Conservation (phyloP, 1,284 basidiomycete genomes). For the Cryptococcus floricola region DNA sequence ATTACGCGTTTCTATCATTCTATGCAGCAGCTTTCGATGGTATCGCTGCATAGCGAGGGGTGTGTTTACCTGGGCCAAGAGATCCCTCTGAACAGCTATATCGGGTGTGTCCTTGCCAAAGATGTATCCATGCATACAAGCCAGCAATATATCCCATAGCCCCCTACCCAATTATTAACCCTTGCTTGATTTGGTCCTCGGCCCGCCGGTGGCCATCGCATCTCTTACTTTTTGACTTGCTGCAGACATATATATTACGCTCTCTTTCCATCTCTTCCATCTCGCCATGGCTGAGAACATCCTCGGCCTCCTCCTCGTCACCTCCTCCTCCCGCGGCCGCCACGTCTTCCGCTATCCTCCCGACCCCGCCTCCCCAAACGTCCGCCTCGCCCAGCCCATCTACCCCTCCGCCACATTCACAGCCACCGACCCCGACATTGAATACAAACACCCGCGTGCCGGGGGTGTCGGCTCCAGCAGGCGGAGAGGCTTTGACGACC, state of each 20-base stretch:
- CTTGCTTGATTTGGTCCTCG: too few species aligned
- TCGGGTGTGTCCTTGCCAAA: too few species aligned
- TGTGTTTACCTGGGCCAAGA: too few species aligned
- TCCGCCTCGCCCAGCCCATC: conserved; percentile 42
- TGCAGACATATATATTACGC: neutral
- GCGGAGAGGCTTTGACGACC: neutral
- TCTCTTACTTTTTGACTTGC: too few species aligned
- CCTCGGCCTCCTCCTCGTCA: conserved; percentile 45
- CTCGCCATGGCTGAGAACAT: conserved; percentile 42
- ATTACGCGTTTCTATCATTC: too few species aligned
- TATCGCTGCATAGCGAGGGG: too few species aligned
- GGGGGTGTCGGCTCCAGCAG: neutral
- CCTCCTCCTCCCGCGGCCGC: conserved; percentile 35
- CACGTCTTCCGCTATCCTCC: conserved; percentile 45
- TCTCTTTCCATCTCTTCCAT: neutral
- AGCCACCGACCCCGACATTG: conserved; percentile 32
- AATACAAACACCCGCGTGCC: conserved; percentile 17
- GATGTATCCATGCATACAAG: too few species aligned
- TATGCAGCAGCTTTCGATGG: too few species aligned
- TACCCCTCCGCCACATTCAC: conserved; percentile 42
- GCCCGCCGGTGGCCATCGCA: too few species aligned
- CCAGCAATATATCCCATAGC: too few species aligned
- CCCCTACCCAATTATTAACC: too few species aligned
- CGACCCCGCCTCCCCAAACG: conserved; percentile 38
- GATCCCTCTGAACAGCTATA: too few species aligned